These are phyloP conservation scores for Saprolegnia diclina DNA, from an alignment of 352 stramenopile species.

Conservation along the genomic window DNA sequence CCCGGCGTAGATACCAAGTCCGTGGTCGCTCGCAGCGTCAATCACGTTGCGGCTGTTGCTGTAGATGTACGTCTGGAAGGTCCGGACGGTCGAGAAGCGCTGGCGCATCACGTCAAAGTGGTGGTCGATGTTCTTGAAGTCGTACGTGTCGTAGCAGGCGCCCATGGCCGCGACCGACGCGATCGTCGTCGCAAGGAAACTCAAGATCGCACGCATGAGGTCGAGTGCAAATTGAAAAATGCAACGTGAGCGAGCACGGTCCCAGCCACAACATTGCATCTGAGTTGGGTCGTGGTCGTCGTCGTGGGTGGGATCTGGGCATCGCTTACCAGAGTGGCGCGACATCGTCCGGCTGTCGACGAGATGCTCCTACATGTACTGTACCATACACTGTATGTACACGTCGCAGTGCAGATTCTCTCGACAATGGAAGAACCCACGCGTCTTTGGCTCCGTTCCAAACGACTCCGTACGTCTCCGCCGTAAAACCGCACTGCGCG, in stretches of 20 bases:
- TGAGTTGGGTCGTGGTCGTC: background rate
- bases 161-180: background rate
- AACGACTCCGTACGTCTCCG: too few species aligned
- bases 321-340: background rate
- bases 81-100: slow-evolving; percentile 52
- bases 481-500: too few species aligned
- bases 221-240: background rate
- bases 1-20: slow-evolving; percentile 44
- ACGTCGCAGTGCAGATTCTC: too few species aligned
- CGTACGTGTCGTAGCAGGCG: slow-evolving; percentile 23
- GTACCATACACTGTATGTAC: too few species aligned
- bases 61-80: slow-evolving; percentile 57
- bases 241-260: background rate
- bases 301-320: background rate
- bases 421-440: too few species aligned
- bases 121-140: slow-evolving; percentile 20
- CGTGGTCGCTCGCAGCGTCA: slow-evolving; percentile 34
- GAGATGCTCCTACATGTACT: too few species aligned
- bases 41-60: slow-evolving; percentile 41
- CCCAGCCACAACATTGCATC: background rate
- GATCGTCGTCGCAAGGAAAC: background rate
- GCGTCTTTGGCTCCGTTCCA: too few species aligned
- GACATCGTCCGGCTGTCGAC: background rate
- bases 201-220: background rate
- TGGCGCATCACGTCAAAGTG: slow-evolving; percentile 13